Base-by-base conservation (phyloP, 1,284 basidiomycete genomes). In the Exsudoporus floridanus region DNA sequence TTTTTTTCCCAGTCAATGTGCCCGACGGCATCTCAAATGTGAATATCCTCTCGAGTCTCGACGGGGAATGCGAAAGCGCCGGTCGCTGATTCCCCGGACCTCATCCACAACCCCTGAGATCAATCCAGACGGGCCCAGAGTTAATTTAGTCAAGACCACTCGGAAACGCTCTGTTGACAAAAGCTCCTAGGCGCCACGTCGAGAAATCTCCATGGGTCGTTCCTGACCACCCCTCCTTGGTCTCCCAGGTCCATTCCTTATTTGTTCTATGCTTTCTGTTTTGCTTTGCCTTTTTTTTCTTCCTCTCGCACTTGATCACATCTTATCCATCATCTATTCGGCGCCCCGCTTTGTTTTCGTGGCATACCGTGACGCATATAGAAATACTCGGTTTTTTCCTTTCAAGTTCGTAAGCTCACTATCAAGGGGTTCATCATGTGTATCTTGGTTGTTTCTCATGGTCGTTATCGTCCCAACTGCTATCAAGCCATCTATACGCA, bases 31-130 rank as follows among this genome's bases (percentile, higher is more conserved):
- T 27, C 74, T 84, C 40, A 75, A 72, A 49, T 86, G 83, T 63
- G 79, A 79, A 57, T 85, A 82, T 55, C 84, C 83, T 4, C 66
- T 72, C 7, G 81, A 83, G 64, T 82, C 80, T 53, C 72, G 80
- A 38, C 74, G 83, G 16, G 82, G 84, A 18, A 78, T 81, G 74
- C 73, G 80, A 46, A 83, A 79, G 70, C 81, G 80, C 64, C 41
- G 63, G 70, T 70, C 63, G 65, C 61, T 71, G 25, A 38, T 70
- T 39, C 65, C 66, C 16, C 65, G 67, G 21, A 57, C 56, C 19
- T 59, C 60, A 4, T 70, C 65, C n/a, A 23, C 63, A 4, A 39
- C 54, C 6, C 62, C 67, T 39, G 69, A 70, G 14, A 50, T 49
- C 41, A 66, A 53, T 42, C 6, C 52, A 45, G 63, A 58, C 5